Evolutionary conservation across 2,329 filamentous ascomycete species (phyloP), one percentile per base, ranked within the genome.

Genomic region (Paraphoma chrysanthemicola): DNA sequence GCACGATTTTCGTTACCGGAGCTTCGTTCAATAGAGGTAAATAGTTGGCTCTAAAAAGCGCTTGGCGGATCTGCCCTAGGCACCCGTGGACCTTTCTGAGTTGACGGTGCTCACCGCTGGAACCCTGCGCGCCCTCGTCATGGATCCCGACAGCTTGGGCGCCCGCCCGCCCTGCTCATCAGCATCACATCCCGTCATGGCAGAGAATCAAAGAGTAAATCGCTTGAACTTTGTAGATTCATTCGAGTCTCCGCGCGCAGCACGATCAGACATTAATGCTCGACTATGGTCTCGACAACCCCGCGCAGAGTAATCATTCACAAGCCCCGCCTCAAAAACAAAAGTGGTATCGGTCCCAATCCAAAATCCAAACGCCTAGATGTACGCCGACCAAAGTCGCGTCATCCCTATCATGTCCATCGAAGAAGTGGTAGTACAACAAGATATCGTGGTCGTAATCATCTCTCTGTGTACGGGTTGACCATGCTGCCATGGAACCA

Each of bases 321-420:
- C 11, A 28, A 28, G 28, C 18, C 16, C 33, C 33, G 2, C 30
- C 28, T n/a, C 33, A 12, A 51, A 49, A 44, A 44, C 14, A 11
- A 47, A 53, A 48, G 44, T 53, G 51, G 51, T 48, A 53, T 53
- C 51, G 36, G 44, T 53, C 31, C 18, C 29, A 30, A 31, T 10
- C 31, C 16, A 16, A 36, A 49, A 17, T 16, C 33, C n/a, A 23
- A 36, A 49, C 33, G 38, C 33, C 33, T 18, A 9, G 7, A 7
- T 3, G 16, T 17, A 41, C 39, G 9, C 16, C 45, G 17, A 41
- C 28, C 23, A 30, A 11, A 14, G 8, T 23, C 23, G n/a, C n/a
- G 44, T 46, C 5, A n/a, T 31, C 9, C 36, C 36, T 6, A 42
- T n/a, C 11, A 16, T 42, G 12, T 36, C 18, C 36, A 29, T 42